A percentile compares a stretch with the other conserved stretches of the same genome.
These are phyloP conservation scores for Aspergillus neotritici DNA, from an alignment of 2,329 filamentous ascomycete genomes.

Conservation along the genomic window DNA sequence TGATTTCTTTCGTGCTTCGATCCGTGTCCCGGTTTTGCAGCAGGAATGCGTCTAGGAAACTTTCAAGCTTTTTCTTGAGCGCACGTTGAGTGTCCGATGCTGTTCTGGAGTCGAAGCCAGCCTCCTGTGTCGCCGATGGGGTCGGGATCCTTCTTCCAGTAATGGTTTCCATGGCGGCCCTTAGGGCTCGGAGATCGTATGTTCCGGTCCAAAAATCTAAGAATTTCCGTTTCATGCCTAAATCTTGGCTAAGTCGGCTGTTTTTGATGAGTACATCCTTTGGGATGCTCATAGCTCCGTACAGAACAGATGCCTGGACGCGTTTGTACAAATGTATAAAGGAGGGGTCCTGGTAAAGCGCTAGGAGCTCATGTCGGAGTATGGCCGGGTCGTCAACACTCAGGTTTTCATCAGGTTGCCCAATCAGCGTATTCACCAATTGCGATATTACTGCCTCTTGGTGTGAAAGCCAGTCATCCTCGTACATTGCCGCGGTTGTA, in stretches of 20 bases:
- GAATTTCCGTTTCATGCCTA: conserved; percentile 54
- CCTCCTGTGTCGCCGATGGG: conserved; percentile 8
- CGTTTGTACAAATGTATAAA: conserved; percentile 52
- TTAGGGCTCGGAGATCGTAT: conserved; percentile 50
- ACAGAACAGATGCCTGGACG: conserved; percentile 54
- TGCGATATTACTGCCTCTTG: conserved; percentile 59
- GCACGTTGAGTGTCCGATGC: conserved; percentile 16
- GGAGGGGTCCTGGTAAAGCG: conserved; percentile 49
- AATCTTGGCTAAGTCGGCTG: conserved; percentile 49
- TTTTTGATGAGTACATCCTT: conserved; percentile 46
- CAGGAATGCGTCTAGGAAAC: conserved; percentile 53
- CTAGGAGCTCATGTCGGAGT: conserved; percentile 47
- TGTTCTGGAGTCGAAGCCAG: not conserved
- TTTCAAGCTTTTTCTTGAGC: conserved; percentile 42
- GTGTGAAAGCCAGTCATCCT: conserved; percentile 58
- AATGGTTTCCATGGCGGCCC: conserved; percentile 53
- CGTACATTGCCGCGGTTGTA: conserved; percentile 53
- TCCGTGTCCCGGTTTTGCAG: conserved; percentile 53
- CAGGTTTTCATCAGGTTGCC: conserved; percentile 24
- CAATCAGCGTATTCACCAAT: conserved; percentile 53
- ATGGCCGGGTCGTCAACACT: conserved; percentile 19
- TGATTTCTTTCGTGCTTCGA: conserved; percentile 11
- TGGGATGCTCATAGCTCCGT: conserved; percentile 53
- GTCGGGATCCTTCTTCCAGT: conserved; percentile 49
- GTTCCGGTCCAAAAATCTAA: conserved; percentile 53